Percentiles rank a stretch among this genome's conserved stretches.
Conservation (phyloP, 257 asterid species). For the Buddleja alternifolia region DNA sequence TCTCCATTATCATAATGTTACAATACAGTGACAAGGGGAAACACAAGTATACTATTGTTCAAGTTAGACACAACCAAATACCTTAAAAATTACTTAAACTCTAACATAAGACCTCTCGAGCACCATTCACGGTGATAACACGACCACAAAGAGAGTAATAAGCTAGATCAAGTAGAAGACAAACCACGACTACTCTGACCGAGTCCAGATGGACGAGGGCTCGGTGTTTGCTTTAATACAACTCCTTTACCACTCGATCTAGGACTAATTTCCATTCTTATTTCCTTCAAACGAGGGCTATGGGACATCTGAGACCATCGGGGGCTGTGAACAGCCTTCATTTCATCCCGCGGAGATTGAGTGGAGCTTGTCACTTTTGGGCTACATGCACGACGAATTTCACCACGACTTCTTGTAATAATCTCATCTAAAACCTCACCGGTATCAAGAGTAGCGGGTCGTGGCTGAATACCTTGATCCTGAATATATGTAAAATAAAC, state of each 20-base stretch:
- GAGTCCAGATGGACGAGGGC: conserved; percentile 67
- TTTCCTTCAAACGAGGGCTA: conserved; percentile 67
- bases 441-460: conserved; percentile 45
- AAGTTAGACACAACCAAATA: conserved; percentile 31
- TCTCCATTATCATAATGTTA: conserved; percentile 28
- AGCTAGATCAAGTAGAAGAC: conserved; percentile 42
- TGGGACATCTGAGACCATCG: conserved; percentile 40
- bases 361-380: conserved; percentile 76
- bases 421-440: conserved; percentile 77
- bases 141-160: not conserved
- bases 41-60: not conserved
- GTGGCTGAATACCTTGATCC: conserved; percentile 57
- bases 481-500: conserved; percentile 15
- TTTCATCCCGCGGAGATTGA: conserved; percentile 50
- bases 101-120: conserved; percentile 49
- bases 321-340: conserved; percentile 57
- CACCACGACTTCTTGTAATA: conserved; percentile 91
- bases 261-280: conserved; percentile 54
- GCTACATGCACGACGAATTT: conserved; percentile 69
- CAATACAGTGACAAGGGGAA: conserved; percentile 30
- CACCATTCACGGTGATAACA: conserved; percentile 35
- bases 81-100: conserved; percentile 19
- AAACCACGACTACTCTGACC: conserved; percentile 47
- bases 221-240: conserved; percentile 62
- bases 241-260: conserved; percentile 39